Evolutionary conservation across 306 rosid species (phyloP).

Genomic region (Vigna radiata): DNA sequence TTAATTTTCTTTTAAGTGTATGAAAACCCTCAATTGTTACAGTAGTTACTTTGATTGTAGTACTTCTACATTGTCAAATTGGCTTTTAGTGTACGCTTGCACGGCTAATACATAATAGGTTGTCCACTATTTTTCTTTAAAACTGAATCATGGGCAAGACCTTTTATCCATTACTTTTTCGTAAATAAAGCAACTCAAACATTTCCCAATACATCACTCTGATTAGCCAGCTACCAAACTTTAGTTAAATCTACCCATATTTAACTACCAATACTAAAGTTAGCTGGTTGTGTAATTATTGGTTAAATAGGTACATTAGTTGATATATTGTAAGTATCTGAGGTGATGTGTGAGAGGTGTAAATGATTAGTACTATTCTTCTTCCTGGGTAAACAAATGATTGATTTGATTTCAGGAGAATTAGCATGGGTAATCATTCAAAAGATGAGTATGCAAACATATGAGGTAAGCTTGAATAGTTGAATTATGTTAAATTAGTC

Average conservation of each 20-base stretch:
- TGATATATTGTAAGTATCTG: not conserved
- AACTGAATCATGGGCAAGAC: not conserved
- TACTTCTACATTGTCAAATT: slow-evolving; percentile 1
- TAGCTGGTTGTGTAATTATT: slow-evolving; percentile 8
- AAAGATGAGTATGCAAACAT: slow-evolving; percentile 23
- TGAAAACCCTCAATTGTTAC: not conserved
- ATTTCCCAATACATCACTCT: slow-evolving; percentile 24
- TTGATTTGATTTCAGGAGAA: slow-evolving; percentile 31
- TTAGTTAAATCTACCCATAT: slow-evolving; percentile 4
- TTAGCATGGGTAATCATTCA: slow-evolving; percentile 12
- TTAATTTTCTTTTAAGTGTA: not conserved
- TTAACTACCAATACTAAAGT: slow-evolving; percentile 8
- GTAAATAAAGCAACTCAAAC: not conserved
- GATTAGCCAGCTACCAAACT: slow-evolving; percentile 16
- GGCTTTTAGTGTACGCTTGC: slow-evolving; percentile 18
- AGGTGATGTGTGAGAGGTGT: not conserved
- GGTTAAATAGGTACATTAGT: slow-evolving; percentile 16
- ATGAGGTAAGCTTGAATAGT: slow-evolving; percentile 26
- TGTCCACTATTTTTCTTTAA: not conserved
- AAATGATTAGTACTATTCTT: not conserved
- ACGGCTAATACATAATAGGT: slow-evolving; percentile 33
- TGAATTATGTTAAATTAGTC: slow-evolving; percentile 15
- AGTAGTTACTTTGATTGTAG: slow-evolving; percentile 12
- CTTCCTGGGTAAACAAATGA: slow-evolving; percentile 8
- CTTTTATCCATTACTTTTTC: not conserved